A percentile compares a stretch with the other conserved stretches of the same genome.
Conservation (phyloP, 2,329 filamentous ascomycete genomes). For the Simplicillium sp. region DNA sequence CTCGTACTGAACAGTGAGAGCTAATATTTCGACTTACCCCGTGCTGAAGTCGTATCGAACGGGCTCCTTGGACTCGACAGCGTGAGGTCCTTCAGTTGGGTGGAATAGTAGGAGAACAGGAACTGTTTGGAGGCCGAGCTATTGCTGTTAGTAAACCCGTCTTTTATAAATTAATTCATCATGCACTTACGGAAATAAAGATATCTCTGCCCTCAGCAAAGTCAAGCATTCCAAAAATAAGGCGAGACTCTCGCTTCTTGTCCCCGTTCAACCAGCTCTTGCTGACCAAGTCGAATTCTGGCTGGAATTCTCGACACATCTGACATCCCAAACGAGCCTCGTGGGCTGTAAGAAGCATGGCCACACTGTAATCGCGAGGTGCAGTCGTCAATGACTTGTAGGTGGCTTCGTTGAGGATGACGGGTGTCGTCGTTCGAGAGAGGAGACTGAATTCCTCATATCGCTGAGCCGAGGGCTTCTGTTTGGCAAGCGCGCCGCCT, state of each 20-base stretch:
- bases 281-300: conserved; percentile 82
- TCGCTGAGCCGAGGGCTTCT: conserved; percentile 52
- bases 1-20: not conserved
- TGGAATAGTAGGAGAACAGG: conserved; percentile 83
- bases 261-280: conserved; percentile 85
- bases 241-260: conserved; percentile 58
- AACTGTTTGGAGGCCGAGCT: conserved; percentile 91
- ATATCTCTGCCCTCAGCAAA: conserved; percentile 75
- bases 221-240: conserved; percentile 79
- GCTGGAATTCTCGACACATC: conserved; percentile 83
- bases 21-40: conserved; percentile 46
- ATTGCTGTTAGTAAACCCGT: conserved; percentile 2
- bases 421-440: conserved; percentile 51
- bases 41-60: conserved; percentile 75
- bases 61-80: conserved; percentile 58
- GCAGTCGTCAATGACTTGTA: conserved; percentile 68
- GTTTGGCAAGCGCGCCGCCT: conserved; percentile 51
- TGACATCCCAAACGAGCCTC: conserved; percentile 76
- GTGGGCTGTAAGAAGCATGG: conserved; percentile 77
- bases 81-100: conserved; percentile 73
- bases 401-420: conserved; percentile 68
- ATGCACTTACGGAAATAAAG: conserved; percentile 67
- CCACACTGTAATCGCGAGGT: conserved; percentile 76
- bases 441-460: conserved; percentile 65
- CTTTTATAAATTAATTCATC: not conserved